phyloP scores from a whole-genome alignment of 1,284 basidiomycete genomes.

The Caloboletus firmus region DNA sequence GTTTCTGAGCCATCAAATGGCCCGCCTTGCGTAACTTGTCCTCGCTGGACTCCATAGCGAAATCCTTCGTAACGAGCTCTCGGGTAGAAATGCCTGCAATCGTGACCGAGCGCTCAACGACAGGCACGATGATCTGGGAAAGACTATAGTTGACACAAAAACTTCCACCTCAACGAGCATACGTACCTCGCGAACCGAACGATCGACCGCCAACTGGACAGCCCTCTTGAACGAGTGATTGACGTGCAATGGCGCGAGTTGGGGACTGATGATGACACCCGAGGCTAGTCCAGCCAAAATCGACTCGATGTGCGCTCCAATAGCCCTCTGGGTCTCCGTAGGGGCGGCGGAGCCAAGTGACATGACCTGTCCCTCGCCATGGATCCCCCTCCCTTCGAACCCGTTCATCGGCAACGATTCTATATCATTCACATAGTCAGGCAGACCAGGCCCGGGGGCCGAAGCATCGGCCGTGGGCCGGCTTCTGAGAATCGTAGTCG shows the following conservation, averaged over 20 bases:
- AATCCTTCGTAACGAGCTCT: constrained; percentile 96
- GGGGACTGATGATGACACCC: constrained; percentile 78
- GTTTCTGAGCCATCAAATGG: constrained; percentile 95
- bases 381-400: constrained; percentile 53
- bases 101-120: constrained; percentile 98
- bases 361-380: constrained; percentile 58
- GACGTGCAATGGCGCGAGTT: constrained; percentile 69
- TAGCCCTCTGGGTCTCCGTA: constrained; percentile 59
- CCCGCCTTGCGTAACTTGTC: constrained; percentile 89
- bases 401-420: constrained; percentile 69
- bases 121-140: constrained; percentile 86
- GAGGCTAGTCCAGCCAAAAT: constrained; percentile 76
- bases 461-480: constrained; percentile 55
- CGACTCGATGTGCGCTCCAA: constrained; percentile 72
- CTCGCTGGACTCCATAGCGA: constrained; percentile 92
- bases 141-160: neutral
- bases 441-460: constrained; percentile 54
- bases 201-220: constrained; percentile 89
- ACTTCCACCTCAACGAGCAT: neutral
- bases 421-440: constrained; percentile 72
- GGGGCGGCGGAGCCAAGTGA: constrained; percentile 55
- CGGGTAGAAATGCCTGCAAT: constrained; percentile 98
- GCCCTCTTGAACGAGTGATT: constrained; percentile 90
- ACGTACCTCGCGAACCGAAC: constrained; percentile 88
- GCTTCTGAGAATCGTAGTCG: constrained; percentile 79